A percentile compares a stretch with the other conserved stretches of the same genome.
Conservation (phyloP, 2,329 filamentous ascomycete species). For the Hypoxylon sp. region DNA sequence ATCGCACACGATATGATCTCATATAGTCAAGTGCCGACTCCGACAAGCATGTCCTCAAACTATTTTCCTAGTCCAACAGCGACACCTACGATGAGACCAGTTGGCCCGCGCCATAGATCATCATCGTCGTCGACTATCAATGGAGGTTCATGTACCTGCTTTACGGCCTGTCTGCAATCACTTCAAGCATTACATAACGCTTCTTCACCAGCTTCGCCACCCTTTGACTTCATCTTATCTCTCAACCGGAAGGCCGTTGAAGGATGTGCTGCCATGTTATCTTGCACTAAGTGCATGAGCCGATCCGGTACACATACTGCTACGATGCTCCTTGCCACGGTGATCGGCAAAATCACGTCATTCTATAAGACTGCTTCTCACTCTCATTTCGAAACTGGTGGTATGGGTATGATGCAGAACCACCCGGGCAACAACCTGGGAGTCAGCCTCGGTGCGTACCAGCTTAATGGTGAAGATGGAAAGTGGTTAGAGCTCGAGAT, state of each 20-base stretch:
- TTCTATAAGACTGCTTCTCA: constrained; percentile 62
- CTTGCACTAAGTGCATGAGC: constrained; percentile 62
- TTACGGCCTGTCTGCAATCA: constrained; percentile 63
- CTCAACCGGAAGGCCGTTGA: constrained; percentile 66
- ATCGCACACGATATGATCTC: constrained; percentile 54
- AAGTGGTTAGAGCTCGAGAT: constrained; percentile 65
- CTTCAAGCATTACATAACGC: constrained; percentile 64
- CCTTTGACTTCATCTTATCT: constrained; percentile 62
- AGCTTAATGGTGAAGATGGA: constrained; percentile 63
- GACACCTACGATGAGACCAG: constrained; percentile 56
- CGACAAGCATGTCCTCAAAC: constrained; percentile 55
- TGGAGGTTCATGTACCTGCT: constrained; percentile 61
- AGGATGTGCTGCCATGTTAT: constrained; percentile 64
- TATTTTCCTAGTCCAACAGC: constrained; percentile 60
- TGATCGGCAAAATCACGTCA: constrained; percentile 64
- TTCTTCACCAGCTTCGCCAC: constrained; percentile 56
- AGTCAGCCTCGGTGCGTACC: constrained; percentile 62
- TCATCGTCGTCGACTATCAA: constrained; percentile 49
- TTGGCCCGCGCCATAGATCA: constrained; percentile 51
- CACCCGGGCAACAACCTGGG: constrained; percentile 51
- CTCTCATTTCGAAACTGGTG: constrained; percentile 57
- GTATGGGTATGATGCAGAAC: constrained; percentile 38
- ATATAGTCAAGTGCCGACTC: constrained; percentile 56
- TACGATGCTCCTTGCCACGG: constrained; percentile 65
- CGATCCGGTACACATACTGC: constrained; percentile 61